Evolutionary conservation across 768 basidiomycete species (phyloP).

Genomic region (Dioszegia crocea): DNA sequence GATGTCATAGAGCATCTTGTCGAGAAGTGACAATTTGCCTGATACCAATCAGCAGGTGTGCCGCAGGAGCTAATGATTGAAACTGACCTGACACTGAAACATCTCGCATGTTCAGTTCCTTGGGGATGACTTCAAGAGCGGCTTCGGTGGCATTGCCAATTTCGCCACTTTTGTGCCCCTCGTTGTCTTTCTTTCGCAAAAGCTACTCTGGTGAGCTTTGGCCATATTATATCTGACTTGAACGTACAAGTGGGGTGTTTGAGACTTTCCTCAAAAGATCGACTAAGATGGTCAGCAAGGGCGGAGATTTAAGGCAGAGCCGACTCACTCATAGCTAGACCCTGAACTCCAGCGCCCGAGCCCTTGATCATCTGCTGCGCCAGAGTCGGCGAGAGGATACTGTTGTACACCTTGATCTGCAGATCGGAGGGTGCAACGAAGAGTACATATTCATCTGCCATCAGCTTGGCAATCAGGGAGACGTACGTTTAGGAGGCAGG

Average conservation of each 20-base stretch:
- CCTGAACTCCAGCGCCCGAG: constrained; percentile 42
- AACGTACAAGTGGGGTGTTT: constrained; percentile 75
- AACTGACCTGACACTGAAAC: constrained; percentile 72
- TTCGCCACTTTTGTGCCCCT: constrained; percentile 56
- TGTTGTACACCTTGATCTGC: constrained; percentile 72
- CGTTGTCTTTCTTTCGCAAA: constrained; percentile 59
- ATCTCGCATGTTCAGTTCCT: constrained; percentile 52
- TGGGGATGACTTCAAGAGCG: constrained; percentile 41
- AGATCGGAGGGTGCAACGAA: constrained; percentile 83
- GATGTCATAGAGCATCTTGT: constrained; percentile 35
- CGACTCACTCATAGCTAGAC: constrained; percentile 49
- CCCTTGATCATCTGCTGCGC: constrained; percentile 63
- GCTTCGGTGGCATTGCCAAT: constrained; percentile 21
- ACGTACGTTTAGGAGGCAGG: constrained; percentile 83
- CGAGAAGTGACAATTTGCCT: constrained; percentile 44
- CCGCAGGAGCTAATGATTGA: background rate
- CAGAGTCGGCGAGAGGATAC: constrained; percentile 67
- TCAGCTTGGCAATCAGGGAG: constrained; percentile 5
- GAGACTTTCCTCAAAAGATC: constrained; percentile 80
- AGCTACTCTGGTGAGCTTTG: constrained; percentile 12
- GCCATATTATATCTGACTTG: no score
- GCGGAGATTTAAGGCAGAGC: no score
- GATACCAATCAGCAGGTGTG: background rate
- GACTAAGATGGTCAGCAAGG: constrained; percentile 47
- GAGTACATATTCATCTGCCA: constrained; percentile 92